Evolutionary conservation across 768 basidiomycete species (phyloP).

Genomic region (Lentinus brumalis): DNA sequence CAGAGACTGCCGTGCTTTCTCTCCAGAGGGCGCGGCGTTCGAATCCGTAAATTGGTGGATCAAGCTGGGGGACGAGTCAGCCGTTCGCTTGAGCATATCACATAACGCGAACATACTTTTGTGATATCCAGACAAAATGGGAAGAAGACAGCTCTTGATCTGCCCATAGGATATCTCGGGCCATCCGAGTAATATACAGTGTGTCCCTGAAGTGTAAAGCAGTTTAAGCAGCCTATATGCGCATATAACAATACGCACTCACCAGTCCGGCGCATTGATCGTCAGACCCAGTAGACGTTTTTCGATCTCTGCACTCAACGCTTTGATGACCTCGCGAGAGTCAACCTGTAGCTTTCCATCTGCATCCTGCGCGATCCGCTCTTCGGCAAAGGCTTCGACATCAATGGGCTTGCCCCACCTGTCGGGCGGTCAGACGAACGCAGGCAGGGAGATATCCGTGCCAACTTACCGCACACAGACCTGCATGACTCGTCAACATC

Average conservation of each 20-base stretch:
- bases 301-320: conserved; percentile 76
- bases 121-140: conserved; percentile 78
- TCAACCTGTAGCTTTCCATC: conserved; percentile 31
- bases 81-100: neutral
- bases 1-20: conserved; percentile 61
- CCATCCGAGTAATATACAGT: conserved; percentile 84
- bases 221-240: neutral
- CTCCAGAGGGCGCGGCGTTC: conserved; percentile 56
- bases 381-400: conserved; percentile 68
- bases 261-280: conserved; percentile 95
- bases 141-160: conserved; percentile 71
- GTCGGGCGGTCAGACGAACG: neutral
- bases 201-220: conserved; percentile 66
- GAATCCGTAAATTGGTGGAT: conserved; percentile 80
- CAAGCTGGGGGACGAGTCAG: conserved; percentile 48
- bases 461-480: conserved; percentile 54
- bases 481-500: conserved; percentile 35
- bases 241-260: conserved; percentile 28
- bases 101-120: conserved; percentile 59
- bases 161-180: conserved; percentile 81
- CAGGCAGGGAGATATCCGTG: neutral
- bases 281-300: conserved; percentile 68
- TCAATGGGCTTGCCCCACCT: conserved; percentile 85
- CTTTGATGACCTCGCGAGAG: conserved; percentile 77
- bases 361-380: conserved; percentile 66